Evolutionary conservation across 345 rosid species (phyloP).

Genomic region (Arabis hirsuta): DNA sequence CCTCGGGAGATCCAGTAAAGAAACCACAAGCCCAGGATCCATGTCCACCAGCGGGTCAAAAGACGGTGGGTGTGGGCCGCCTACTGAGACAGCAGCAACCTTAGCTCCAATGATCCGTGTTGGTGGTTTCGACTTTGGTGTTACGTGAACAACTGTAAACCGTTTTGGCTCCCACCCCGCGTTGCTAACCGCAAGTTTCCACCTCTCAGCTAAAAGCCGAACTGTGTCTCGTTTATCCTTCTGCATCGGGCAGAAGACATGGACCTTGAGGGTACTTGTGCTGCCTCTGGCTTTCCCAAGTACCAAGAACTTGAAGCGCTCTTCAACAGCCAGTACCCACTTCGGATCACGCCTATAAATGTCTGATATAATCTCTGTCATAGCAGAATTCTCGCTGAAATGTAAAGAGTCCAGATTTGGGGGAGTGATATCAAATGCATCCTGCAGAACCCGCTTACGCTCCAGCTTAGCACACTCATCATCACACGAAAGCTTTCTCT

Average conservation of each 20-base stretch:
- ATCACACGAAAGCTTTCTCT: conserved; percentile 87
- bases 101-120: conserved; percentile 75
- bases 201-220: conserved; percentile 87
- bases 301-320: conserved; percentile 90
- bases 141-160: conserved; percentile 74
- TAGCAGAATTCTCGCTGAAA: conserved; percentile 75
- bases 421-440: conserved; percentile 83
- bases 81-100: conserved; percentile 51
- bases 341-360: conserved; percentile 88
- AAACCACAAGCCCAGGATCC: conserved; percentile 95
- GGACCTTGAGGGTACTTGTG: conserved; percentile 65
- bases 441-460: conserved; percentile 88
- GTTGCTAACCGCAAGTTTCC: conserved; percentile 79
- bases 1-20: conserved; percentile 86
- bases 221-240: conserved; percentile 93
- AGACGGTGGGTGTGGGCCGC: conserved; percentile 55
- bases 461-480: conserved; percentile 89
- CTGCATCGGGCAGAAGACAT: conserved; percentile 89
- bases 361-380: conserved; percentile 77
- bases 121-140: conserved; percentile 80
- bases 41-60: conserved; percentile 87
- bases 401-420: conserved; percentile 85
- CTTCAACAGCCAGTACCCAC: conserved; percentile 93
- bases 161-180: conserved; percentile 98
- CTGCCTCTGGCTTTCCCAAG: conserved; percentile 76